phyloP scores from a whole-genome alignment of 208 protist species.

The Novymonas esmeraldas region DNA sequence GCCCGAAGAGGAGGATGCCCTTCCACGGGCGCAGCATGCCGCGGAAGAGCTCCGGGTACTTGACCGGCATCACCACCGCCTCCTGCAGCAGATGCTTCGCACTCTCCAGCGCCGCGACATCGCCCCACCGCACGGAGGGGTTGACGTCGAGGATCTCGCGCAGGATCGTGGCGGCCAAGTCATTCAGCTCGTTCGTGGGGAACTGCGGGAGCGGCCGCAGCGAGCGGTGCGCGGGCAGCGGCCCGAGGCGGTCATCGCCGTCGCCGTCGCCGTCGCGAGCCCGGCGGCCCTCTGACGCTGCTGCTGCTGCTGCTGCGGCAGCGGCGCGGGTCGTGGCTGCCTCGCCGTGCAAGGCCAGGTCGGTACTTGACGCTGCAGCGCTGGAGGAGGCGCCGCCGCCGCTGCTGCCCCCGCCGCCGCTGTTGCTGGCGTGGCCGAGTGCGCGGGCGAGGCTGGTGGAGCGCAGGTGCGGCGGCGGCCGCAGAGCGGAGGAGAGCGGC shows the following conservation, averaged over 20 bases:
- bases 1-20: constrained; percentile 96
- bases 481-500: constrained; percentile 3
- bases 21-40: constrained; percentile 96
- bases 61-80: constrained; percentile 91
- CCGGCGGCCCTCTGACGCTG: not conserved
- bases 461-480: constrained; percentile 15
- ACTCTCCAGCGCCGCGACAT: constrained; percentile 92
- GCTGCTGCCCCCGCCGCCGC: not conserved
- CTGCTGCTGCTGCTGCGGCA: too few relatives aligned
- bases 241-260: constrained; percentile 21
- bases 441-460: constrained; percentile 24
- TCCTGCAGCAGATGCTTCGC: constrained; percentile 95
- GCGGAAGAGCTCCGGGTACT: constrained; percentile 90
- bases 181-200: constrained; percentile 70
- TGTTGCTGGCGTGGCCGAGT: constrained; percentile 14
- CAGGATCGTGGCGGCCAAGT: constrained; percentile 79
- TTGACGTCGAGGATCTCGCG: constrained; percentile 91
- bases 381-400: not conserved
- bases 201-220: constrained; percentile 85
- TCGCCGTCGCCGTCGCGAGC: constrained; percentile 18
- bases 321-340: constrained; percentile 4
- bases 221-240: constrained; percentile 46
- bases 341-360: constrained; percentile 22
- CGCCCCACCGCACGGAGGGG: constrained; percentile 85
- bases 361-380: not conserved